Evolutionary conservation across 192 early-diverging fungal species (phyloP).

Genomic region (Coemansia sp.): DNA sequence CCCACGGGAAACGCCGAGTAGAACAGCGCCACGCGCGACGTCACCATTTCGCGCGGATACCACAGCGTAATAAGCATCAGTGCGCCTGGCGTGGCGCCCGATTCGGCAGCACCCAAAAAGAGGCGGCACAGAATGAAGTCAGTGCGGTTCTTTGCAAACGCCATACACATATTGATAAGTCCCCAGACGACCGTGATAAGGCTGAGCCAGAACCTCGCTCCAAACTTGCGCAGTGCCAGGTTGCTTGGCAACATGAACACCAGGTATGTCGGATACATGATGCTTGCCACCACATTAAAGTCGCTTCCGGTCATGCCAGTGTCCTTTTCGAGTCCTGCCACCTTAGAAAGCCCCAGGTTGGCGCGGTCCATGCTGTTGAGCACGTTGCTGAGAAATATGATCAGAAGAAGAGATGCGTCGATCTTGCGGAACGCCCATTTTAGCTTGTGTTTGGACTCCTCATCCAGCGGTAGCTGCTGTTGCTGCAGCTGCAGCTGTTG

Average conservation of each 20-base stretch:
- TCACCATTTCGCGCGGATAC: constrained; percentile 52
- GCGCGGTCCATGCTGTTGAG: constrained; percentile 51
- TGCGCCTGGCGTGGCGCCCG: constrained; percentile 44
- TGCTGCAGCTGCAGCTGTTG: too few species aligned
- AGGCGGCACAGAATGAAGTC: constrained; percentile 42
- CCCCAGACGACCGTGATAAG: constrained; percentile 51
- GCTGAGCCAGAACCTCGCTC: constrained; percentile 47
- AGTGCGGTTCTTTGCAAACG: constrained; percentile 47
- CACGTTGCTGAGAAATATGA: constrained; percentile 43
- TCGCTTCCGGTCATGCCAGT: constrained; percentile 34
- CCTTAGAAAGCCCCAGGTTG: constrained; percentile 45
- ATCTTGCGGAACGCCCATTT: constrained; percentile 47
- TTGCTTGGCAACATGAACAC: constrained; percentile 49
- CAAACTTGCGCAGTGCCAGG: constrained; percentile 45
- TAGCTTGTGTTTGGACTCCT: constrained; percentile 12
- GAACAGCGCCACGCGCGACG: constrained; percentile 42
- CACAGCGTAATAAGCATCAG: constrained; percentile 49
- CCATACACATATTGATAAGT: constrained; percentile 52
- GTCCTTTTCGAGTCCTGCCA: constrained; percentile 33
- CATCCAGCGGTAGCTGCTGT: background rate
- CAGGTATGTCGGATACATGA: constrained; percentile 50
- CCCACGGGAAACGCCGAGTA: constrained; percentile 46
- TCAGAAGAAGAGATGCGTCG: constrained; percentile 37
- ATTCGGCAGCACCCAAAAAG: constrained; percentile 49
- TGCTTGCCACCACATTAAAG: constrained; percentile 45